Percentiles rank a stretch among this genome's conserved stretches.
phyloP scores from a whole-genome alignment of 441 rosid genomes.

The Syzygium malaccense region DNA sequence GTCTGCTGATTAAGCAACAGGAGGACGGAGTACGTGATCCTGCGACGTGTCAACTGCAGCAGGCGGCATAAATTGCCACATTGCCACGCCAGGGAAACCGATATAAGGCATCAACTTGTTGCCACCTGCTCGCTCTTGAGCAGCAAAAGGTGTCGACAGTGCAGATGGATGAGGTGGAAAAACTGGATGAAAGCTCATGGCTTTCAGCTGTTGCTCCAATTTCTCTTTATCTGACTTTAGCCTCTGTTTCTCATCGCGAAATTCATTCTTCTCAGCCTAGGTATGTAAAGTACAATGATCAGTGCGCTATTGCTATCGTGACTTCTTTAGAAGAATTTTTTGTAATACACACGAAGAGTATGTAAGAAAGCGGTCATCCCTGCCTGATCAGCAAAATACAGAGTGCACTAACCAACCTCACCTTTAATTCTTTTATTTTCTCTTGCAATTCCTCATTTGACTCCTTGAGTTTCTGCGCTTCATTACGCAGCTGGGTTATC shows the following conservation, averaged over 20 bases:
- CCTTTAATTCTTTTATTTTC: slow-evolving; percentile 13
- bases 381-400: neutral
- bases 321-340: neutral
- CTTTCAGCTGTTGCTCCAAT: slow-evolving; percentile 74
- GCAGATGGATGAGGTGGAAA: slow-evolving; percentile 66
- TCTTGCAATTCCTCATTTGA: neutral
- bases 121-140: slow-evolving; percentile 78
- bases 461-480: slow-evolving; percentile 2
- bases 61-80: slow-evolving; percentile 99
- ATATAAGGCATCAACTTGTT: slow-evolving; percentile 89
- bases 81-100: slow-evolving; percentile 92
- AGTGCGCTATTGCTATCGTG: neutral
- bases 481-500: slow-evolving; percentile 6
- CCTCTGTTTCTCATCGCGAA: slow-evolving; percentile 95
- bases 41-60: slow-evolving; percentile 93
- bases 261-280: slow-evolving; percentile 93
- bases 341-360: neutral
- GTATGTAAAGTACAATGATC: neutral
- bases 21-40: slow-evolving; percentile 97
- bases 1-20: slow-evolving; percentile 65
- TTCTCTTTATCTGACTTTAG: slow-evolving; percentile 89
- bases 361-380: neutral
- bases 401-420: neutral
- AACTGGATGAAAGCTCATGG: slow-evolving; percentile 58
- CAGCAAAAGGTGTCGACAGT: slow-evolving; percentile 67